These are phyloP conservation scores for Bipolaris bicolor DNA, from an alignment of 2,329 filamentous ascomycete species.

Conservation along the genomic window DNA sequence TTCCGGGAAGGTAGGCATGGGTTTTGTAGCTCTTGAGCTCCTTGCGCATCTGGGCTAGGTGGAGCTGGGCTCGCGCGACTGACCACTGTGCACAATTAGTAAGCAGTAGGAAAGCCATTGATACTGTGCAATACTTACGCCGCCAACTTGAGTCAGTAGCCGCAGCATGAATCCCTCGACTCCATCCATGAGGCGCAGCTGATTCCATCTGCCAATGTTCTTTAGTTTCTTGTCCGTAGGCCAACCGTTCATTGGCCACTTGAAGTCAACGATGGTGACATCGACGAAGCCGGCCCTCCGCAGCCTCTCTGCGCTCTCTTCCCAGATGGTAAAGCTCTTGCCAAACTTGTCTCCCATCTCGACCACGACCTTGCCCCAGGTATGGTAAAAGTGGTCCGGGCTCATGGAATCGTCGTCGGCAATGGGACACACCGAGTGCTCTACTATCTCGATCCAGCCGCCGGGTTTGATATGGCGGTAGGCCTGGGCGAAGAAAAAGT, in stretches of 20 bases:
- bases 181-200: conserved; percentile 45
- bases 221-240: conserved; percentile 38
- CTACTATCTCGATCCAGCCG: conserved; percentile 53
- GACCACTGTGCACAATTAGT: conserved; percentile 33
- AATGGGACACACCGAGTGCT: conserved; percentile 50
- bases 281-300: conserved; percentile 45
- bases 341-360: conserved; percentile 48
- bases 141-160: conserved; percentile 44
- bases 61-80: conserved; percentile 42
- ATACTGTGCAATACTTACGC: conserved; percentile 26
- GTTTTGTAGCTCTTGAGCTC: conserved; percentile 41
- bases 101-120: not conserved
- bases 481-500: conserved; percentile 49
- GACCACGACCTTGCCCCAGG: conserved; percentile 44
- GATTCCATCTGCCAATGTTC: conserved; percentile 48
- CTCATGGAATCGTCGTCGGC: conserved; percentile 51
- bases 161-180: conserved; percentile 48
- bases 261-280: conserved; percentile 38
- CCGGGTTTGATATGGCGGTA: conserved; percentile 49
- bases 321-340: conserved; percentile 47
- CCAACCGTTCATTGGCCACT: conserved; percentile 49
- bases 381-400: conserved; percentile 45
- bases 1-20: conserved; percentile 47
- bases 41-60: conserved; percentile 47
- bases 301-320: conserved; percentile 42